A percentile compares a stretch with the other conserved stretches of the same genome.
phyloP scores from a whole-genome alignment of 2,329 filamentous ascomycete species.

The Arthrocladium fulminans region DNA sequence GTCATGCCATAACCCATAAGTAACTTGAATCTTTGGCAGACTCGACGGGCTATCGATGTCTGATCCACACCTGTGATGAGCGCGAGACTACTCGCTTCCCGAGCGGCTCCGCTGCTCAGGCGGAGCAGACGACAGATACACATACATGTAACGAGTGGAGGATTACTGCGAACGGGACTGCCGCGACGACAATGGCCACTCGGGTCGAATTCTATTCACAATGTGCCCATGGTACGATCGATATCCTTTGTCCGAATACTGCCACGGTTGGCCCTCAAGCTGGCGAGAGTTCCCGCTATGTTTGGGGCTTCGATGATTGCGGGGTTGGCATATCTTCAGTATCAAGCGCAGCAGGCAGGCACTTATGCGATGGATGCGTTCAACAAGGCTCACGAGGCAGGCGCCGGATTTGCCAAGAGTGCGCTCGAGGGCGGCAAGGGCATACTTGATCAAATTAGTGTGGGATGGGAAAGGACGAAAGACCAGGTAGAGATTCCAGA shows the following conservation, averaged over 20 bases:
- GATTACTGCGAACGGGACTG: slow-evolving; percentile 35
- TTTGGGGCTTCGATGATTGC: slow-evolving; percentile 84
- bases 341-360: slow-evolving; percentile 79
- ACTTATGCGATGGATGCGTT: slow-evolving; percentile 71
- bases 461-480: slow-evolving; percentile 76
- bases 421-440: slow-evolving; percentile 64
- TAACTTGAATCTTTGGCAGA: not conserved
- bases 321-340: slow-evolving; percentile 84
- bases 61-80: slow-evolving; percentile 43
- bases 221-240: slow-evolving; percentile 55
- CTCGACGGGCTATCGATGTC: slow-evolving; percentile 4
- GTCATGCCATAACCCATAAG: not conserved
- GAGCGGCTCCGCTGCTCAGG: slow-evolving; percentile 59
- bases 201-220: slow-evolving; percentile 72
- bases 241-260: slow-evolving; percentile 62
- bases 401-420: slow-evolving; percentile 58
- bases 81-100: slow-evolving; percentile 66
- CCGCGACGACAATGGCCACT: slow-evolving; percentile 63
- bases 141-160: slow-evolving; percentile 25
- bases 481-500: slow-evolving; percentile 62
- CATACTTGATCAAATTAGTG: slow-evolving; percentile 68
- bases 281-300: slow-evolving; percentile 78
- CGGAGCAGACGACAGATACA: slow-evolving; percentile 58
- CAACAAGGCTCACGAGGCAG: slow-evolving; percentile 61
- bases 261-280: slow-evolving; percentile 83